Base-by-base conservation (phyloP, 1,284 basidiomycete species). In the Tilletia walkeri region DNA sequence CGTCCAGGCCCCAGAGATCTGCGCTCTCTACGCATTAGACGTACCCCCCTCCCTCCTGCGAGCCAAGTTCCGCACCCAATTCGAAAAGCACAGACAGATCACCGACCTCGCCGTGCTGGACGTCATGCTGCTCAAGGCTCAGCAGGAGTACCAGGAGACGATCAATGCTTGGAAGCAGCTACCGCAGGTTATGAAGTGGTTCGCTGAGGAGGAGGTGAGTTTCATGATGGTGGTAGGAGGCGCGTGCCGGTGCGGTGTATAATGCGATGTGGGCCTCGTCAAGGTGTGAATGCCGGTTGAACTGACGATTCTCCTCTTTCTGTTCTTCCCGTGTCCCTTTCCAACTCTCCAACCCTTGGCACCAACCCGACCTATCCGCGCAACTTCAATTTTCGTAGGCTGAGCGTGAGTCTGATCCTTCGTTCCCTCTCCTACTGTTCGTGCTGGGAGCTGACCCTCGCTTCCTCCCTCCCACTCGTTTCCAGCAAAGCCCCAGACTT, bases 91-190 rank as follows among this genome's bases (percentile, higher is more conserved):
- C 87, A 88, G 90, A 73, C 86, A 91, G 80, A 89, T 97, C 67
- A 89, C 90, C 67, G 94, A 99, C 86, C 85, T 89, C 45, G 89
- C 90, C 69, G 89, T 92, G 56, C 89, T 97, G 83, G 94, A 99
- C 84, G 86, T 97, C 67, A 87, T 98, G 78, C 84, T 98, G 66
- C 88, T 91, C 84, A 98, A 98, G 88, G 89, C 89, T 73, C 87
- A 90, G 75, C 90, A 90, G 85, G 94, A 97, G 80, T 94, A 90
- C 83, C 96, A 99, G 87, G 96, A 85, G 87, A 91, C 91, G 65
- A 88, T 96, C 87, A 97, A 97, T 84, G 88, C 88, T 77, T 97
- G 94, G 94, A 95, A 95, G 84, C 91, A 92, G 86, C 84, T 86
- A 76, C 85, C 81, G 20, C 84, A 84, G 73, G 66, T 84, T 56